phyloP scores from a whole-genome alignment of 2,329 filamentous ascomycete species.

The Coniochaeta sp. region DNA sequence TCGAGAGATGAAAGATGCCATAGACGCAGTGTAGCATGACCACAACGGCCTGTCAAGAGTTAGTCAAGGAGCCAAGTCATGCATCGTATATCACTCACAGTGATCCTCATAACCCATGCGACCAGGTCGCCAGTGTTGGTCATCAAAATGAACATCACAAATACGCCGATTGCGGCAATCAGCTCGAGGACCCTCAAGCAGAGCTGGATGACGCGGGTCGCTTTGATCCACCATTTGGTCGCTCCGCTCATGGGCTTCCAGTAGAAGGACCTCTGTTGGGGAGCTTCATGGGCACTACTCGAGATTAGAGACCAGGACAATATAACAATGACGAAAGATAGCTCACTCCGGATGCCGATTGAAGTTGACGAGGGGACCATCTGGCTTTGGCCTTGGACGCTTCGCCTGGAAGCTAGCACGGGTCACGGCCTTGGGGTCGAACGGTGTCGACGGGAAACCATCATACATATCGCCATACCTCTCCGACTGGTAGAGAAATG shows the following conservation, averaged over 20 bases:
- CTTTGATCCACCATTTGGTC: conserved; percentile 65
- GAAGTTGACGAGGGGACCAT: conserved; percentile 73
- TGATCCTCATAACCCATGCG: conserved; percentile 69
- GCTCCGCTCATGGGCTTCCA: conserved; percentile 60
- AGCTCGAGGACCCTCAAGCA: conserved; percentile 59
- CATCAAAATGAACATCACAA: conserved; percentile 73
- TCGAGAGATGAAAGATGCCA: conserved; percentile 70
- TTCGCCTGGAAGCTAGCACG: conserved; percentile 67
- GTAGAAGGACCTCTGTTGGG: conserved; percentile 52
- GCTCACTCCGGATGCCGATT: conserved; percentile 81
- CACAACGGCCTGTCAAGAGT: conserved; percentile 56
- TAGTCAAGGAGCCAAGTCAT: background rate
- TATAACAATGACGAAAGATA: background rate
- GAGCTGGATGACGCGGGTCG: conserved; percentile 62
- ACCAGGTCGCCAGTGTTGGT: conserved; percentile 55
- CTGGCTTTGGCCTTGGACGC: conserved; percentile 52
- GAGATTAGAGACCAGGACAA: background rate
- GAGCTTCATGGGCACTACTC: conserved; percentile 51
- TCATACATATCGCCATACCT: conserved; percentile 28
- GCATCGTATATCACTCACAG: conserved; percentile 43
- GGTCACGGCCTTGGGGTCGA: conserved; percentile 82
- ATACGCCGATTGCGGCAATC: conserved; percentile 59
- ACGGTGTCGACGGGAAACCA: conserved; percentile 47
- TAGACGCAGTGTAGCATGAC: conserved; percentile 67
- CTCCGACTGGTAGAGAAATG: conserved; percentile 64